phyloP scores from a whole-genome alignment of 176 grass and related monocot genomes.

The Hordeum marinum region DNA sequence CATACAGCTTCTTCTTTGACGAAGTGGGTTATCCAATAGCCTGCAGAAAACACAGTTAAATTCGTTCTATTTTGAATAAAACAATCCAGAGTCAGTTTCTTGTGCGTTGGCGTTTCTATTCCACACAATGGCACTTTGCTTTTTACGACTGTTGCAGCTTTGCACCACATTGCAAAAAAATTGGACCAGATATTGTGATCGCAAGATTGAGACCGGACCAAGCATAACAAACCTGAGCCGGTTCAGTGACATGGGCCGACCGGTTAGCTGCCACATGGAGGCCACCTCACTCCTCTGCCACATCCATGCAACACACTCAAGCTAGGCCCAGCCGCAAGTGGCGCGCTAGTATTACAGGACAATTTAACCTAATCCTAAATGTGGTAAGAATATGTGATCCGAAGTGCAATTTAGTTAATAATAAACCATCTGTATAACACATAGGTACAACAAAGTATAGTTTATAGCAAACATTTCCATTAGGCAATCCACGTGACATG shows the following conservation, averaged over 20 bases:
- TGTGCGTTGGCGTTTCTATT: background rate
- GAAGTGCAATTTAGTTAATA: background rate
- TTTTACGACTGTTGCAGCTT: background rate
- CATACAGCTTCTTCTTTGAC: conserved; percentile 84
- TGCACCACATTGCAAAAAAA: background rate
- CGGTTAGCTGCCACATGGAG: background rate
- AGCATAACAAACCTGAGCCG: background rate
- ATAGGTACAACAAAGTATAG: conserved; percentile 3
- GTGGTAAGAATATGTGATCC: background rate
- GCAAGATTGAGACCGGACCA: background rate
- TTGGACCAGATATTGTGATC: background rate
- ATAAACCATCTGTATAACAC: background rate
- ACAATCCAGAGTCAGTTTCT: background rate
- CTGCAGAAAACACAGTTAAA: conserved; percentile 40
- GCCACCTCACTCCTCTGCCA: background rate
- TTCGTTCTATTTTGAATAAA: conserved; percentile 9
- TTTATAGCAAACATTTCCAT: background rate
- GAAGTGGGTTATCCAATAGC: conserved; percentile 62
- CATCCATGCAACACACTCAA: background rate
- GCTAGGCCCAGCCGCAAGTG: background rate
- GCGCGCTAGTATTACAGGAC: background rate
- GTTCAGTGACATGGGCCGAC: background rate
- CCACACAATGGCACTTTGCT: background rate
- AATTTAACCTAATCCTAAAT: background rate
- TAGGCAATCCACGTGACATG: background rate